A percentile compares a stretch with the other conserved stretches of the same genome.
phyloP scores from a whole-genome alignment of 805 yeast genomes.

The Ogataea paradorogensis region DNA sequence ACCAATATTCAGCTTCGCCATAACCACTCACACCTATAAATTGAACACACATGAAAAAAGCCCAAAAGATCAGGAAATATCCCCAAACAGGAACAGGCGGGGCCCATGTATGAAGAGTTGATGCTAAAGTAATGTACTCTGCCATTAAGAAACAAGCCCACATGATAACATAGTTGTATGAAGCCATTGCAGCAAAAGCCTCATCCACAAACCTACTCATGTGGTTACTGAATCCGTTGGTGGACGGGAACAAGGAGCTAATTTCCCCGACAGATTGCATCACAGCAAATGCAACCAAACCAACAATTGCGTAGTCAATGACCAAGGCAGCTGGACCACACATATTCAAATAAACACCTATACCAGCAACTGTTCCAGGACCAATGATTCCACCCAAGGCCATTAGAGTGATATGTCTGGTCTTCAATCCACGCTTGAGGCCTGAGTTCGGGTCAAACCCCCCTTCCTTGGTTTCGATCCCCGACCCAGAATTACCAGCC shows the following conservation, averaged over 20 bases:
- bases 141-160: conserved; percentile 52
- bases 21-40: conserved; percentile 49
- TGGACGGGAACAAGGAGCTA: conserved; percentile 40
- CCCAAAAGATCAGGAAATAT: conserved; percentile 50
- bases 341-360: conserved; percentile 41
- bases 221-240: conserved; percentile 42
- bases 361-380: conserved; percentile 50
- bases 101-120: conserved; percentile 48
- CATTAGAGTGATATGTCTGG: conserved; percentile 48
- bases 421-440: conserved; percentile 45
- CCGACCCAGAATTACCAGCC: neutral
- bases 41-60: conserved; percentile 46
- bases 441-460: conserved; percentile 32
- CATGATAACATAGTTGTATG: conserved; percentile 48
- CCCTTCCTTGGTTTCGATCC: neutral
- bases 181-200: conserved; percentile 50
- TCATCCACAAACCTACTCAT: conserved; percentile 49
- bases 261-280: conserved; percentile 54
- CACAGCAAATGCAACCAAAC: conserved; percentile 47
- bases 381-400: conserved; percentile 57
- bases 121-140: conserved; percentile 50
- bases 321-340: conserved; percentile 50
- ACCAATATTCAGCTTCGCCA: conserved; percentile 55
- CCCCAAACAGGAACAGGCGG: conserved; percentile 54
- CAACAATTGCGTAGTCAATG: conserved; percentile 46